Percentiles rank a stretch among this genome's conserved stretches.
Conservation (phyloP, 1,139 yeast genomes). For the Lodderomyces jiufengensis region DNA sequence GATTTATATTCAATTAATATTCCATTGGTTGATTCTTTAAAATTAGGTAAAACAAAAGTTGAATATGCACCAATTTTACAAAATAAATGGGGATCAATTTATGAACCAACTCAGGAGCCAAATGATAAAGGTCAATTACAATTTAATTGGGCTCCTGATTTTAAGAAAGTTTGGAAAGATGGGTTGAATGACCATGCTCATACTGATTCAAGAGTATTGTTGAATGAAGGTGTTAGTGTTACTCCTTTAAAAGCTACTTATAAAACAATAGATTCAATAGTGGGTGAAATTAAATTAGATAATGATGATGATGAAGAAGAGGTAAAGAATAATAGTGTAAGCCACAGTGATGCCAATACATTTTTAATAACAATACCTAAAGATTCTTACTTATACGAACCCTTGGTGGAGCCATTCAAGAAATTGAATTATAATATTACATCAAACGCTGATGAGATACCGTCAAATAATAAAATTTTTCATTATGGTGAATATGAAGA, state of each 20-base stretch:
- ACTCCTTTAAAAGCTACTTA: slow-evolving; percentile 83
- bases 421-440: slow-evolving; percentile 27
- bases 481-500: slow-evolving; percentile 93
- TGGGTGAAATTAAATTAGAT: slow-evolving; percentile 52
- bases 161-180: slow-evolving; percentile 60
- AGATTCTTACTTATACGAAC: slow-evolving; percentile 55
- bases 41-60: slow-evolving; percentile 53
- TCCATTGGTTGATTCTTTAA: slow-evolving; percentile 59
- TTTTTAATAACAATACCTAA: slow-evolving; percentile 33
- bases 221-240: slow-evolving; percentile 59
- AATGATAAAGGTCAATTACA: slow-evolving; percentile 26
- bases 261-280: slow-evolving; percentile 47
- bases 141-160: slow-evolving; percentile 84
- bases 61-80: slow-evolving; percentile 73
- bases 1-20: slow-evolving; percentile 84
- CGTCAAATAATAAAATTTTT: slow-evolving; percentile 36
- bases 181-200: slow-evolving; percentile 51
- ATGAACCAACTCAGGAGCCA: slow-evolving; percentile 21
- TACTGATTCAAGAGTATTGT: slow-evolving; percentile 53
- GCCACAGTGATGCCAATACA: neutral
- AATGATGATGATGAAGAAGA: slow-evolving; percentile 21
- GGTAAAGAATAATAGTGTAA: neutral
- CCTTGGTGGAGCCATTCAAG: slow-evolving; percentile 45
- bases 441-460: slow-evolving; percentile 22
- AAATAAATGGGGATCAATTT: slow-evolving; percentile 73